A percentile compares a stretch with the other conserved stretches of the same genome.
Conservation (phyloP, 306 rosid genomes). For the Cicer cuneatum region DNA sequence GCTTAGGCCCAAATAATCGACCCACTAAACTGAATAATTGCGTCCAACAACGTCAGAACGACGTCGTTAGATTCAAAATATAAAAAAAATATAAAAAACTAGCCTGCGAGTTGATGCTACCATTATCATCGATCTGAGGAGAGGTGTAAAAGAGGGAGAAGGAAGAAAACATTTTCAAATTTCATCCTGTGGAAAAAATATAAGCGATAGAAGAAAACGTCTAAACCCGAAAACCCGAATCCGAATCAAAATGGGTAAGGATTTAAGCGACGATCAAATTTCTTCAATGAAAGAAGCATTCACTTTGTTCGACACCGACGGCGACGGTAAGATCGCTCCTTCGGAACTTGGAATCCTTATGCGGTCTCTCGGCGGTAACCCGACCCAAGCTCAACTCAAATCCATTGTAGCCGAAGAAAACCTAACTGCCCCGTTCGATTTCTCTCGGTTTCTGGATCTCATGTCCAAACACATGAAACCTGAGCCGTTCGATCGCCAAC, state of each 20-base stretch:
- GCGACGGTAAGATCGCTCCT: constrained; percentile 90
- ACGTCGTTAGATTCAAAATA: constrained; percentile 25
- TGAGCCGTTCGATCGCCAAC: constrained; percentile 97
- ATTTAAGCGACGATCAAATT: constrained; percentile 92
- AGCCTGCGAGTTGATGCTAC: background rate
- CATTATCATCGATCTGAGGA: background rate
- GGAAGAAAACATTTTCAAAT: constrained; percentile 18
- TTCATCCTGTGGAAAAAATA: background rate
- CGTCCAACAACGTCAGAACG: background rate
- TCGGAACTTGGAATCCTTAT: constrained; percentile 98
- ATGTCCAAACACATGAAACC: constrained; percentile 96
- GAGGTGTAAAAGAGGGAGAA: background rate
- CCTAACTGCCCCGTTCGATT: constrained; percentile 81
- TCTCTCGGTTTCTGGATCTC: constrained; percentile 80
- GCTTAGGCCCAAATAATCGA: constrained; percentile 31
- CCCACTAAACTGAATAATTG: background rate
- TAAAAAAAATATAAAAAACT: background rate
- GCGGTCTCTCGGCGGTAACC: constrained; percentile 97
- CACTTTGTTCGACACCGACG: constrained; percentile 88
- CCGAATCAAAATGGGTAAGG: constrained; percentile 69
- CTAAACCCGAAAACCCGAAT: constrained; percentile 41
- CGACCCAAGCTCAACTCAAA: constrained; percentile 96
- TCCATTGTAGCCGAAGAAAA: constrained; percentile 80
- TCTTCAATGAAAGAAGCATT: constrained; percentile 96
- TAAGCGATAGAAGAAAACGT: background rate